Evolutionary conservation across 768 basidiomycete genomes (phyloP).

Genomic region (Kwoniella newhampshirensis): DNA sequence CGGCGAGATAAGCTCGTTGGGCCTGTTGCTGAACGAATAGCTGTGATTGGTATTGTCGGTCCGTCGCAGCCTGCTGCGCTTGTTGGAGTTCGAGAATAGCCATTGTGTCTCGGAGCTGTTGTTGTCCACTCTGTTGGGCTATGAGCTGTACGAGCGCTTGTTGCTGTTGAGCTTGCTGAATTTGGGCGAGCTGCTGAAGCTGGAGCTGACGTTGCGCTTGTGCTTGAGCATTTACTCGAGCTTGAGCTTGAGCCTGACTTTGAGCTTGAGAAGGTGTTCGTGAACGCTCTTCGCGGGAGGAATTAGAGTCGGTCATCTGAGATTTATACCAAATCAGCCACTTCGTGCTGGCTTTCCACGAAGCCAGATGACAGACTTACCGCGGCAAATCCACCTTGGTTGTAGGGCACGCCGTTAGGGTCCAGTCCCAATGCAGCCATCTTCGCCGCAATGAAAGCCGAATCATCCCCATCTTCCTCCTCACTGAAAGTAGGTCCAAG

Average conservation of each 20-base stretch:
- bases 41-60: slow-evolving; percentile 8
- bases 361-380: background rate
- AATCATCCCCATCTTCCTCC: slow-evolving; percentile 45
- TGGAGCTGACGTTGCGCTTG: slow-evolving; percentile 16
- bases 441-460: slow-evolving; percentile 37
- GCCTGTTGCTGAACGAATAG: slow-evolving; percentile 8
- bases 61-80: slow-evolving; percentile 21
- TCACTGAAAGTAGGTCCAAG: slow-evolving; percentile 41
- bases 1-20: slow-evolving; percentile 6
- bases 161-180: slow-evolving; percentile 21
- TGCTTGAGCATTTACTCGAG: slow-evolving; percentile 8
- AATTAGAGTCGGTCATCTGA: too few species aligned
- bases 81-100: slow-evolving; percentile 18
- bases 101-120: slow-evolving; percentile 15
- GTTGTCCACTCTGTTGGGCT: slow-evolving; percentile 3
- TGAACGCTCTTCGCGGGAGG: background rate
- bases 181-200: background rate
- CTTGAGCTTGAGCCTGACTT: slow-evolving; percentile 12
- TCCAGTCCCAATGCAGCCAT: slow-evolving; percentile 33
- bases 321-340: too few species aligned
- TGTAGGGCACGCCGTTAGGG: slow-evolving; percentile 21
- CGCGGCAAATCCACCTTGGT: slow-evolving; percentile 8
- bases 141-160: slow-evolving; percentile 19
- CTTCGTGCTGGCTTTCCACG: background rate
- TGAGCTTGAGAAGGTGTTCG: background rate